Evolutionary conservation across 2,329 filamentous ascomycete species (phyloP).

Genomic region (Ceratocystis destructans): DNA sequence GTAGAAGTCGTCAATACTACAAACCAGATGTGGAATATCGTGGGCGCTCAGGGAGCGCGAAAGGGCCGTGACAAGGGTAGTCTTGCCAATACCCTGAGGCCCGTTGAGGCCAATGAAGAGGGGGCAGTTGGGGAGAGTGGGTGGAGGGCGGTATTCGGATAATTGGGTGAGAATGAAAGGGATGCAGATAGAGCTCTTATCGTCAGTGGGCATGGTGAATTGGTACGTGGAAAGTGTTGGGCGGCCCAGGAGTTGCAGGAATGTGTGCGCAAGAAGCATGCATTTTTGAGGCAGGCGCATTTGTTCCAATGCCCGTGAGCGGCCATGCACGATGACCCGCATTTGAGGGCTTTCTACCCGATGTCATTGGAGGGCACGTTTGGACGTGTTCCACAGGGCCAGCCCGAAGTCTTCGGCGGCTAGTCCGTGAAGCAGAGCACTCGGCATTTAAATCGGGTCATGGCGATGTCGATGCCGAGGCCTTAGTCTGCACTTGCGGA

Average conservation of each 20-base stretch:
- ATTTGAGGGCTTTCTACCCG: background rate
- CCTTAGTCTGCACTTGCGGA: background rate
- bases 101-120: slow-evolving; percentile 84
- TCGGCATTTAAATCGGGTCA: background rate
- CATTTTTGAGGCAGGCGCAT: no score
- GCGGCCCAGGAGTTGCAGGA: background rate
- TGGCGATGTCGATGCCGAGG: background rate
- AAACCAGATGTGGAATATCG: slow-evolving; percentile 47
- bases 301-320: no score
- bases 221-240: background rate
- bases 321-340: background rate
- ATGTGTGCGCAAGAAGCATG: no score
- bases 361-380: background rate
- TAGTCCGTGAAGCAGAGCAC: background rate
- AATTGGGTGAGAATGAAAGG: slow-evolving; percentile 57
- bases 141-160: slow-evolving; percentile 17
- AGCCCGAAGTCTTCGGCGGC: background rate
- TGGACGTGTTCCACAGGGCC: background rate
- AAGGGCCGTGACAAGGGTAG: slow-evolving; percentile 63
- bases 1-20: slow-evolving; percentile 86
- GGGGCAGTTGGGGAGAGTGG: slow-evolving; percentile 36
- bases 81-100: slow-evolving; percentile 85
- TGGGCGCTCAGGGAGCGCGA: slow-evolving; percentile 43
- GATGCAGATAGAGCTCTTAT: slow-evolving; percentile 65
- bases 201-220: slow-evolving; percentile 44